Evolutionary conservation across 352 stramenopile genomes (phyloP), one percentile per base, ranked within the genome.

Genomic region (Globisporangium alternatum): DNA sequence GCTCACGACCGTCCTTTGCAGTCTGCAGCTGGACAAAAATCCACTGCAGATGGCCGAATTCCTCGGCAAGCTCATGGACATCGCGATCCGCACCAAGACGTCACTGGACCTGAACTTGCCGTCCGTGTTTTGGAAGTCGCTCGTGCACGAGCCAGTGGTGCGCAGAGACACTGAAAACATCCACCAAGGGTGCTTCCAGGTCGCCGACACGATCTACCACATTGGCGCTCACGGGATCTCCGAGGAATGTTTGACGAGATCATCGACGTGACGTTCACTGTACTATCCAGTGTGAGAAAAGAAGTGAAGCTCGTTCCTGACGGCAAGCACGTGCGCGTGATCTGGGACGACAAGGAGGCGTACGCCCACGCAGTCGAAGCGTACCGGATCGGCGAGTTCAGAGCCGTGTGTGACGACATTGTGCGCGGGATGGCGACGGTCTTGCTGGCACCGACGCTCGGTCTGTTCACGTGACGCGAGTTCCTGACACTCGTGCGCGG

Each of bases 51-150:
- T 98, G 93, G 92, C 94, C 43, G 86, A 97, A 61, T 98, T 98
- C 65, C 77, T 98, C 15, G 95, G 95, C 17, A 98, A 98, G 65
- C 77, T 98, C 19, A 96, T 97, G 62, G 95, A 93, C 25, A 91
- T 98, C 51, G 91, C 92, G 22, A 88, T 98, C 37, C 90, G 95
- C 44, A 97, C 90, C 21, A 97, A 97, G 77, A 96, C 95, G 31
- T 93, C 91, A 52, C 75, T 98, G 15, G 91, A 96, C 44, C 66
- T 98, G 47, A 97, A 97, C 59, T 71, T 98, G 28, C 88, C 95
- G 28, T 74, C 88, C 0, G 77, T 97, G 19, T 86, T 98, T 22
- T 98, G 95, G 95, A 98, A 98, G 64, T 62, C 90, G n/a, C 59
- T 98, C 7, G 90, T 97, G 17, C 76, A 80, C 10, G 78, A 98